phyloP scores from a whole-genome alignment of 306 rosid species.

The Prosopis cineraria region DNA sequence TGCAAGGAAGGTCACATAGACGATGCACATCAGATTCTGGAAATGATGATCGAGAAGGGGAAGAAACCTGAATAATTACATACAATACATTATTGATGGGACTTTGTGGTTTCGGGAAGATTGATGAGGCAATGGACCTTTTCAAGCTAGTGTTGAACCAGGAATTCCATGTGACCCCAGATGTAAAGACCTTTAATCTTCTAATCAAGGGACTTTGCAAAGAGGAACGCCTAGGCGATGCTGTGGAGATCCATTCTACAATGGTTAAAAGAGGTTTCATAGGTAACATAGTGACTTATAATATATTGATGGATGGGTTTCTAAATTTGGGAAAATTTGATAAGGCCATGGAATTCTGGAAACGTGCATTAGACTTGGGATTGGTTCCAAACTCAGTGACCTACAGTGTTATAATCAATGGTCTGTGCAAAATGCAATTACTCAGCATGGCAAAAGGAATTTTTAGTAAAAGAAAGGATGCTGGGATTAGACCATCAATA shows the following conservation, averaged over 20 bases:
- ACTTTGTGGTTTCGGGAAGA: slow-evolving; percentile 53
- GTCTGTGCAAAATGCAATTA: slow-evolving; percentile 79
- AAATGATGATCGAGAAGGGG: slow-evolving; percentile 68
- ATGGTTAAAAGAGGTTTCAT: slow-evolving; percentile 62
- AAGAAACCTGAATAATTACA: slow-evolving; percentile 70
- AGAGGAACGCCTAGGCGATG: slow-evolving; percentile 52
- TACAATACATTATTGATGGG: slow-evolving; percentile 70
- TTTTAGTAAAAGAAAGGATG: slow-evolving; percentile 53
- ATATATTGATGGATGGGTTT: slow-evolving; percentile 63
- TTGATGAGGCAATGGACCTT: slow-evolving; percentile 67
- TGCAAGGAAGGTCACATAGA: slow-evolving; percentile 69
- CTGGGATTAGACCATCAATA: slow-evolving; percentile 58
- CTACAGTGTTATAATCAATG: slow-evolving; percentile 64
- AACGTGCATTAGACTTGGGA: slow-evolving; percentile 54
- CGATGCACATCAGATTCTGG: slow-evolving; percentile 55
- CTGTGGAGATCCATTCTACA: slow-evolving; percentile 47
- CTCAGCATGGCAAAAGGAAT: slow-evolving; percentile 75
- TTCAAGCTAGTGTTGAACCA: slow-evolving; percentile 51
- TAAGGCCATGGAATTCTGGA: slow-evolving; percentile 61
- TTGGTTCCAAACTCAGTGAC: slow-evolving; percentile 57
- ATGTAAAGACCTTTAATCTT: slow-evolving; percentile 53
- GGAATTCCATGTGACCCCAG: slow-evolving; percentile 50
- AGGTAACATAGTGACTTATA: slow-evolving; percentile 57
- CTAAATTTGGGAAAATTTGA: slow-evolving; percentile 47
- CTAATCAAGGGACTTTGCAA: slow-evolving; percentile 69